phyloP scores from a whole-genome alignment of 345 rosid species.

The Hibiscus tridactylites region DNA sequence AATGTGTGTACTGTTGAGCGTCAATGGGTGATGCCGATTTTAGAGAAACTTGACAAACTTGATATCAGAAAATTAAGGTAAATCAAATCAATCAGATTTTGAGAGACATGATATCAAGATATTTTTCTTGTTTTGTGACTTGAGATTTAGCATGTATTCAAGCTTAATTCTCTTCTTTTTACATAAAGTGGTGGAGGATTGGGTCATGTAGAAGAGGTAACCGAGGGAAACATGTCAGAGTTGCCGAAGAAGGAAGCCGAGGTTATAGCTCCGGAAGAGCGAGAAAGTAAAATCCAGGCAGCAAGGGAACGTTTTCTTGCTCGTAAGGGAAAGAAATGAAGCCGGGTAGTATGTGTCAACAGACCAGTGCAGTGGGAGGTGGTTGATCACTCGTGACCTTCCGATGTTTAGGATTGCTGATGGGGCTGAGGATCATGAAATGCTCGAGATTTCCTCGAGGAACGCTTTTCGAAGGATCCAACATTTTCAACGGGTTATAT shows the following conservation, averaged over 20 bases:
- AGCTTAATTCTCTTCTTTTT: not conserved
- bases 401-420: not conserved
- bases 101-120: not conserved
- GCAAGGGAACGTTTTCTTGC: slow-evolving; percentile 90
- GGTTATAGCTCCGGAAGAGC: slow-evolving; percentile 28
- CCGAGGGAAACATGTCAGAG: slow-evolving; percentile 28
- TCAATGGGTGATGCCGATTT: slow-evolving; percentile 62
- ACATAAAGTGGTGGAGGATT: slow-evolving; percentile 54
- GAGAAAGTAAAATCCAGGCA: slow-evolving; percentile 55
- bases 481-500: no score
- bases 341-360: not conserved
- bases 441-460: not conserved
- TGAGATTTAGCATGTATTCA: not conserved
- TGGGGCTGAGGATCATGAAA: not conserved
- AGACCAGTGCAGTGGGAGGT: not conserved
- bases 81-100: slow-evolving; percentile 7
- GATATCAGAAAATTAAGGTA: slow-evolving; percentile 70
- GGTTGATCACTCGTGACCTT: not conserved
- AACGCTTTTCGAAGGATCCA: no score
- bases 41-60: slow-evolving; percentile 62
- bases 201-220: slow-evolving; percentile 20
- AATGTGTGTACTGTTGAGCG: slow-evolving; percentile 63
- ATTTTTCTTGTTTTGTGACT: not conserved
- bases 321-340: slow-evolving; percentile 60
- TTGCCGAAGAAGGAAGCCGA: slow-evolving; percentile 20